Conservation (phyloP, 768 basidiomycete genomes). For the Grammothele lineata region DNA sequence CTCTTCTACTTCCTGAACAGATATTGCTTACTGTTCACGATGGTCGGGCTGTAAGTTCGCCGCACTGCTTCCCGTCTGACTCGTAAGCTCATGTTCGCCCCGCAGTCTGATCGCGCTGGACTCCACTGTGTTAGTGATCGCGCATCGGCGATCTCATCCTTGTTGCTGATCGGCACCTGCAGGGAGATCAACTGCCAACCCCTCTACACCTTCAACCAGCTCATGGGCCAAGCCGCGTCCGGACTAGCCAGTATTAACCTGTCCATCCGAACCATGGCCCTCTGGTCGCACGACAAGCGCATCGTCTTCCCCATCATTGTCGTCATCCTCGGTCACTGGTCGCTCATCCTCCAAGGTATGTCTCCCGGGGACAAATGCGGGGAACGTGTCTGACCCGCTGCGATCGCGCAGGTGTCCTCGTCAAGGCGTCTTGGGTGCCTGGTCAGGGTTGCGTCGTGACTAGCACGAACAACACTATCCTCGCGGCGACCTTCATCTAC, state of each 20-base stretch:
- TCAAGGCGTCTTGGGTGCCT: slow-evolving; percentile 51
- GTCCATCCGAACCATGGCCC: slow-evolving; percentile 52
- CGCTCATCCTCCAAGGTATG: slow-evolving; percentile 65
- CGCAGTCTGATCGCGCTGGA: slow-evolving; percentile 34
- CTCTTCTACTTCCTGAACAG: slow-evolving; percentile 44
- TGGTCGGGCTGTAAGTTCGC: slow-evolving; percentile 42
- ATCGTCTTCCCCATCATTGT: slow-evolving; percentile 46
- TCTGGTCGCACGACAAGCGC: slow-evolving; percentile 57
- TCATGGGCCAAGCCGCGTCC: slow-evolving; percentile 41
- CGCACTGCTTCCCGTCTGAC: too few relatives aligned
- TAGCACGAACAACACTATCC: slow-evolving; percentile 54
- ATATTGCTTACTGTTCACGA: slow-evolving; percentile 40
- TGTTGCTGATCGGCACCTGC: not conserved
- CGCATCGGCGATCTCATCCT: too few relatives aligned
- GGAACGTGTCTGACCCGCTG: slow-evolving; percentile 26
- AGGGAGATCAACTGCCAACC: slow-evolving; percentile 41
- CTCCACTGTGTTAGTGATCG: slow-evolving; percentile 28
- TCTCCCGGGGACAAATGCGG: slow-evolving; percentile 30
- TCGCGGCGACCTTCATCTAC: slow-evolving; percentile 70
- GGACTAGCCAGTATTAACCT: slow-evolving; percentile 46
- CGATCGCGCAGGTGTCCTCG: too few relatives aligned
- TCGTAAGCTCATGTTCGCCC: too few relatives aligned
- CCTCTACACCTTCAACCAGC: slow-evolving; percentile 44
- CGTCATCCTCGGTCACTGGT: slow-evolving; percentile 70
- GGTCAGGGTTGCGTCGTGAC: slow-evolving; percentile 50